These are phyloP conservation scores for Moniliella sp. DNA, from an alignment of 1,284 basidiomycete genomes.

Conservation along the genomic window DNA sequence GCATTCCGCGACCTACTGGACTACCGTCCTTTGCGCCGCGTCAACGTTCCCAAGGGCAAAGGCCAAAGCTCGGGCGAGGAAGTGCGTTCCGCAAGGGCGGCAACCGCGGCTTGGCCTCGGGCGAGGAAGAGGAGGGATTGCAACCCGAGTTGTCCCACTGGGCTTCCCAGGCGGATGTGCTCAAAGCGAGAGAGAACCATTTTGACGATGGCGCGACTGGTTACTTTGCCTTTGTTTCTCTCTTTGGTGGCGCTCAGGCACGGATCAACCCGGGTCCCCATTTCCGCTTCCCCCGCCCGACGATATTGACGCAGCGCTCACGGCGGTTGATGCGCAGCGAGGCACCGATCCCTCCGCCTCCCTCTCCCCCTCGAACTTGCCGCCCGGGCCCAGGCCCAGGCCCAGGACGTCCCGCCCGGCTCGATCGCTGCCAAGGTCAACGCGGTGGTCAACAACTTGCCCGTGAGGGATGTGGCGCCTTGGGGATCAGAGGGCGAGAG, in stretches of 20 bases:
- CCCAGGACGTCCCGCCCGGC: neutral
- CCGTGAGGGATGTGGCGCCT: too few relatives aligned
- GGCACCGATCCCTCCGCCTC: neutral
- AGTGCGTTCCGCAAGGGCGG: conserved; percentile 42
- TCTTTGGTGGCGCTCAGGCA: conserved; percentile 73
- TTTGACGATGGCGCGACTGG: conserved; percentile 86
- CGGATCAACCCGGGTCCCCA: conserved; percentile 55
- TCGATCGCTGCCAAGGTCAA: too few relatives aligned
- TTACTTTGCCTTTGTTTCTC: conserved; percentile 80
- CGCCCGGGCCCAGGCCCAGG: too few relatives aligned
- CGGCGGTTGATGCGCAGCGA: neutral
- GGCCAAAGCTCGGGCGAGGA: neutral
- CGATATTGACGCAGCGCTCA: conserved; percentile 13
- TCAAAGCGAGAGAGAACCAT: conserved; percentile 42
- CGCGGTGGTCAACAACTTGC: too few relatives aligned
- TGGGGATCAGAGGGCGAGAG: neutral
- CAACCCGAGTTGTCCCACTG: conserved; percentile 4
- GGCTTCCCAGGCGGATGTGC: conserved; percentile 6
- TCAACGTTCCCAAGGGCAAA: conserved; percentile 35
- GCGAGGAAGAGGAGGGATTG: conserved; percentile 9
- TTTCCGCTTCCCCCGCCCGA: conserved; percentile 50
- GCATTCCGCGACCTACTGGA: conserved; percentile 78
- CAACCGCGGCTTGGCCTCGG: neutral
- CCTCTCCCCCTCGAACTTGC: neutral
- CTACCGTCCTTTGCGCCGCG: conserved; percentile 49